Percentiles rank a stretch among this genome's conserved stretches.
phyloP scores from a whole-genome alignment of 208 protist genomes.

The Angomonas ambiguus region DNA sequence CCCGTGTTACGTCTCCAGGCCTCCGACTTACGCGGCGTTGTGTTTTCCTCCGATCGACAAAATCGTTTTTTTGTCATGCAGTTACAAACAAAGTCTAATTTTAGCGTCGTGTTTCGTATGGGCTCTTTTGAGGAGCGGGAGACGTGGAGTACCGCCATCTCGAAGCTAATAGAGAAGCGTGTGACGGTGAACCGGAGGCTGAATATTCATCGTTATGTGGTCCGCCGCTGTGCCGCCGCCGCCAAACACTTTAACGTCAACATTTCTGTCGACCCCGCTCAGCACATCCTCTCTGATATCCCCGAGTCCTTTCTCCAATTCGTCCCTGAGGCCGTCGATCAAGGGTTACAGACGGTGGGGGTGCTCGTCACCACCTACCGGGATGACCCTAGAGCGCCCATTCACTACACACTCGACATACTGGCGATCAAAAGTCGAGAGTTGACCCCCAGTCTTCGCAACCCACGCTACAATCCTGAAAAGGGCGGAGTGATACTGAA shows the following conservation, averaged over 20 bases:
- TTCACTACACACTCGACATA: conserved; percentile 43
- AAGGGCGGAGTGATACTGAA: conserved; percentile 51
- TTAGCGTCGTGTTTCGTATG: conserved; percentile 62
- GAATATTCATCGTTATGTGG: conserved; percentile 41
- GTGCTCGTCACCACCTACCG: conserved; percentile 40
- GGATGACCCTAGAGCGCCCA: conserved; percentile 36
- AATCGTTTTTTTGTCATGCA: conserved; percentile 77
- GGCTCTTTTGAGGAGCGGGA: conserved; percentile 67
- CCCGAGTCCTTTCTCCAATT: conserved; percentile 72
- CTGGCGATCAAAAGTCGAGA: conserved; percentile 28
- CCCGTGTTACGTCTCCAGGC: conserved; percentile 41
- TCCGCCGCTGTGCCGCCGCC: conserved; percentile 40
- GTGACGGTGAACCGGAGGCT: conserved; percentile 51
- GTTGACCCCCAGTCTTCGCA: conserved; percentile 11
- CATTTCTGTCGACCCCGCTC: conserved; percentile 47
- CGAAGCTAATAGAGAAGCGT: conserved; percentile 55
- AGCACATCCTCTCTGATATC: conserved; percentile 41
- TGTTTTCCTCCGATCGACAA: conserved; percentile 71
- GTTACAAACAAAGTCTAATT: conserved; percentile 37
- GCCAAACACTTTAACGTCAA: conserved; percentile 47
- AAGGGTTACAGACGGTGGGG: conserved; percentile 49
- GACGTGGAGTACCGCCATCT: conserved; percentile 63
- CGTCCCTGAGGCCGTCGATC: conserved; percentile 73
- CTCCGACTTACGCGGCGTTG: conserved; percentile 57
- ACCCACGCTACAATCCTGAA: conserved; percentile 63